Conservation (phyloP, 192 early-diverging fungal genomes). For the Entophlyctis luteolus region DNA sequence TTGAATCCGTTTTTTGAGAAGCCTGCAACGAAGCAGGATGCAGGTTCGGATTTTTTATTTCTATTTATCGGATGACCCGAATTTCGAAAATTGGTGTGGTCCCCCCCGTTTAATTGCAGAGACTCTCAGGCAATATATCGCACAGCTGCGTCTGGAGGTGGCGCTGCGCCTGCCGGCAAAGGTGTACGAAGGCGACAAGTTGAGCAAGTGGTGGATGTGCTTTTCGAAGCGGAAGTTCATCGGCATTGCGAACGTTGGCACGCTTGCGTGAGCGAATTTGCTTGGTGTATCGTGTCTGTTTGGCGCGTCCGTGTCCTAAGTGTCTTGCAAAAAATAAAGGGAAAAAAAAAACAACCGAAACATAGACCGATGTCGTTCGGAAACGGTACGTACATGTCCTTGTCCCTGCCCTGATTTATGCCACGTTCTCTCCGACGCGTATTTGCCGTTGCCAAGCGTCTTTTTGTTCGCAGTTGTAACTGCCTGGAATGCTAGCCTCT, state of each 20-base stretch:
- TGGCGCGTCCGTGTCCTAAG: background rate
- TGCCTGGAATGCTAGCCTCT: no score
- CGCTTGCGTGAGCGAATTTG: conserved; percentile 13
- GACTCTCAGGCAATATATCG: conserved; percentile 77
- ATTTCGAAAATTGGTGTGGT: no score
- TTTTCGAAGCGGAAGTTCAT: conserved; percentile 99
- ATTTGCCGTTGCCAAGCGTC: no score
- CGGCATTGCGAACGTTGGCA: conserved; percentile 66
- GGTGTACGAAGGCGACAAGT: conserved; percentile 75
- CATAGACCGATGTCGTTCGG: no score
- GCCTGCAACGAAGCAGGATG: conserved; percentile 67
- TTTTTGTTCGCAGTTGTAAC: no score
- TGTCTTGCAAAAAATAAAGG: no score
- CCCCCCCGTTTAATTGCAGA: conserved; percentile 50
- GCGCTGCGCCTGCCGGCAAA: conserved; percentile 67
- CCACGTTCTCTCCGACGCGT: no score
- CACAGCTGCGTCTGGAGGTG: conserved; percentile 86
- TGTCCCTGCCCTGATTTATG: no score
- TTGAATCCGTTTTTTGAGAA: conserved; percentile 80
- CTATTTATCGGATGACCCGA: no score
- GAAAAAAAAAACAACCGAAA: no score
- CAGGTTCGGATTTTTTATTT: conserved; percentile 50
- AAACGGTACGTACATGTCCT: no score
- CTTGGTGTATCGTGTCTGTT: background rate
- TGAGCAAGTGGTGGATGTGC: conserved; percentile 99